Base-by-base conservation (phyloP, 495 filamentous ascomycete genomes). In the Cercophora scortea region DNA sequence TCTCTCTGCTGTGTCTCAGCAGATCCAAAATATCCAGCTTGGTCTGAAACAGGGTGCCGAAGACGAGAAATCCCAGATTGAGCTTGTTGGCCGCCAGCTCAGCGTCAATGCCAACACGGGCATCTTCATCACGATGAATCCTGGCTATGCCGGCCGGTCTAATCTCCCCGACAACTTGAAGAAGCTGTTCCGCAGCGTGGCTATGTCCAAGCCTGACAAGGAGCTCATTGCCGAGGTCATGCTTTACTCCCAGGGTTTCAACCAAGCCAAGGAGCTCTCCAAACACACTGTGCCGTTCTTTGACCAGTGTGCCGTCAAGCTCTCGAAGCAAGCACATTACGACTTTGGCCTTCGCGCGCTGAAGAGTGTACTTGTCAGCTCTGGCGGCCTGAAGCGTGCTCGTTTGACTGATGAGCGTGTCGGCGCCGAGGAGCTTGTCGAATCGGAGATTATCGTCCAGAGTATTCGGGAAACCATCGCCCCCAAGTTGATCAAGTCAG, bases 71-170 rank as follows among this genome's bases (percentile, higher is more conserved):
- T 72, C 89, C 8, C 84, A 95, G 61, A 96, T 97, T 61, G 93
- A 99, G 63, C 73, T 99, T 11, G 87, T 95, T 41, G 91, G 94
- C 42, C 84, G 94, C 52, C 87, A 89, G 51, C 79, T 99, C 32
- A 76, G 73, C 36, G 91, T 99, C 55, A 91, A 95, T 62, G 75
- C 79, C 44, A 93, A 95, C 62, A 97, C 93, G 44, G 92, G 92
- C 60, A 95, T 99, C 65, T 99, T 99, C 75, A 97, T 99, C 69
- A 99, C 93, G 34, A 99, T 99, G 93, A 99, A 99, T 71, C 93
- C 93, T 59, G 93, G 93, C 17, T 99, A 99, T 76, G 93, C 93
- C 39, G 93, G 93, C 47, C 86, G 93, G 65, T 99, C 93, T 34
- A 99, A 97, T 69, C 72, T 99, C 60, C 93, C 93, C 1, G 93